Evolutionary conservation across 2,329 filamentous ascomycete species (phyloP).

Genomic region (Apiospora koreana): DNA sequence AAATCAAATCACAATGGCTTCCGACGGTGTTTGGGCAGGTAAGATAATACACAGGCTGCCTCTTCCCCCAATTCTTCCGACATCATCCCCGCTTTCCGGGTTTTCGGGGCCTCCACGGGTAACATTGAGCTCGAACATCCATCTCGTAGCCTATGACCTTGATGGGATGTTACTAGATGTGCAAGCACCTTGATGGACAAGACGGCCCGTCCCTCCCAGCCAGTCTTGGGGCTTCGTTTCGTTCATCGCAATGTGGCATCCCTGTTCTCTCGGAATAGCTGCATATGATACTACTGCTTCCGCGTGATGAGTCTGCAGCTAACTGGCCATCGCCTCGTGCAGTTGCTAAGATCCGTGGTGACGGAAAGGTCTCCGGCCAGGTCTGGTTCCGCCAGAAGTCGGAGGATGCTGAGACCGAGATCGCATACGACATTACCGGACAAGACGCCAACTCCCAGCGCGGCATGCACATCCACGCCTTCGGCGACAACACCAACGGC

Average conservation of each 20-base stretch:
- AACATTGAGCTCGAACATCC: constrained; percentile 60
- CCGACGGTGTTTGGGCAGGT: constrained; percentile 7
- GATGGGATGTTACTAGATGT: constrained; percentile 38
- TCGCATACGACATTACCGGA: constrained; percentile 91
- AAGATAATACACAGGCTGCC: not conserved
- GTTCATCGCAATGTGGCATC: constrained; percentile 21
- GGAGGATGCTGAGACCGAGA: constrained; percentile 79
- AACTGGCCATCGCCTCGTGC: constrained; percentile 25
- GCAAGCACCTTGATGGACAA: constrained; percentile 30
- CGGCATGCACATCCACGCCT: constrained; percentile 98
- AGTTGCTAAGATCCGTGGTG: constrained; percentile 98
- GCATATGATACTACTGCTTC: not conserved
- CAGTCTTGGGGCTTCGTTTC: not conserved
- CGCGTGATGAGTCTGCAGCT: constrained; percentile 25
- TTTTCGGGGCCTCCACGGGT: constrained; percentile 37
- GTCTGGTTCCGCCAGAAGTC: constrained; percentile 91
- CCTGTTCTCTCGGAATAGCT: constrained; percentile 8
- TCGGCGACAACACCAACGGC: constrained; percentile 99
- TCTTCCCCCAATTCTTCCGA: not conserved
- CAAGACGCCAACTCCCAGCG: constrained; percentile 94
- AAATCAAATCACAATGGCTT: not conserved
- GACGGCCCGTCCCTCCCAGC: constrained; percentile 1
- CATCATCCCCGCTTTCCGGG: constrained; percentile 19
- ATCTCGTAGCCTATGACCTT: constrained; percentile 40
- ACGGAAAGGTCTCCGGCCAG: constrained; percentile 92